phyloP scores from a whole-genome alignment of 1,284 basidiomycete species.

The Ceratobasidium sp. region DNA sequence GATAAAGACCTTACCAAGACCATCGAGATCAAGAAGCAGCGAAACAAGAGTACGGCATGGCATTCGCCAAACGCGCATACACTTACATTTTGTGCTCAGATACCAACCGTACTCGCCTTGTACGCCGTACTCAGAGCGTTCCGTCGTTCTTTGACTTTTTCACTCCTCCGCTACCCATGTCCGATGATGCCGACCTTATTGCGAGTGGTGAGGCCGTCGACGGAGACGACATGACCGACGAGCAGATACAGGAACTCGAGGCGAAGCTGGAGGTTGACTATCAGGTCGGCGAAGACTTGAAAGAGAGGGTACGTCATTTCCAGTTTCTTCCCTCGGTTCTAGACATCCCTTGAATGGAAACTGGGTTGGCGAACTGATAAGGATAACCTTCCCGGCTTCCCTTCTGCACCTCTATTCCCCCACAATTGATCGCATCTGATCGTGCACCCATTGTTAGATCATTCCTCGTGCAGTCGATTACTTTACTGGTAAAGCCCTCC shows the following conservation, averaged over 20 bases:
- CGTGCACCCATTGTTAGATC: constrained; percentile 59
- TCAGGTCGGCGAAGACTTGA: constrained; percentile 97
- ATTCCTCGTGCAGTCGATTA: constrained; percentile 94
- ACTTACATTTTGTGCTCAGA: constrained; percentile 59
- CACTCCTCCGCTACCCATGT: constrained; percentile 81
- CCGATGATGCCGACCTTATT: constrained; percentile 59
- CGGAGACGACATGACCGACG: constrained; percentile 79
- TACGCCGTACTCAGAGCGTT: constrained; percentile 85
- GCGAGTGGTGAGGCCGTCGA: constrained; percentile 56
- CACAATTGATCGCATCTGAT: neutral
- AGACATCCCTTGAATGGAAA: constrained; percentile 48
- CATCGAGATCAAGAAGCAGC: constrained; percentile 98
- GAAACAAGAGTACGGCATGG: constrained; percentile 86
- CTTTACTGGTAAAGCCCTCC: constrained; percentile 96
- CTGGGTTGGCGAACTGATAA: neutral
- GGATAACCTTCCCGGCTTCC: neutral
- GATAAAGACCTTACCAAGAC: constrained; percentile 98
- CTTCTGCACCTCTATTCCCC: constrained; percentile 15
- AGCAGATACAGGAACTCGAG: constrained; percentile 88
- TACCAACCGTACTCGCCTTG: constrained; percentile 90
- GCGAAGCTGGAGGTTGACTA: constrained; percentile 96
- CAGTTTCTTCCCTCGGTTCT: constrained; percentile 43
- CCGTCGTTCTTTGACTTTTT: constrained; percentile 99
- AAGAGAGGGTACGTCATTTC: constrained; percentile 76
- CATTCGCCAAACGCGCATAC: constrained; percentile 16